A percentile compares a stretch with the other conserved stretches of the same genome.
Conservation (phyloP, 129 eudicot genomes). For the Lonicera japonica region DNA sequence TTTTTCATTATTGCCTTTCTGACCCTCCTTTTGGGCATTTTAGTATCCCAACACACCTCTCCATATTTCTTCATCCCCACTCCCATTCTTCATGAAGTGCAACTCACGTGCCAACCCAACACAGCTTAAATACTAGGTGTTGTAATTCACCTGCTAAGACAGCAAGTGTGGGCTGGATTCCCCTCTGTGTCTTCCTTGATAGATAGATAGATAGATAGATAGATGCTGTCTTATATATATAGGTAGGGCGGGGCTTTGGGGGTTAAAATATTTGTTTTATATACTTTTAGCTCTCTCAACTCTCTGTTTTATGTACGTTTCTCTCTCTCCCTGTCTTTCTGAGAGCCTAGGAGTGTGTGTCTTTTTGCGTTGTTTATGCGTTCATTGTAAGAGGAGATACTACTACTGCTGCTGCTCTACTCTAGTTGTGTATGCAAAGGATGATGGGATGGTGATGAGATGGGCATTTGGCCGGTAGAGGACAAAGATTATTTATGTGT, state of each 20-base stretch:
- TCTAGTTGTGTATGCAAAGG: neutral
- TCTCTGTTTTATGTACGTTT: neutral
- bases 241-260: no score
- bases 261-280: neutral
- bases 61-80: neutral
- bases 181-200: neutral
- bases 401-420: no score
- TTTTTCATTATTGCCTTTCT: constrained; percentile 17
- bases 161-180: neutral
- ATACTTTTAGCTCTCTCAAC: no score
- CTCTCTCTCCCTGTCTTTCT: neutral
- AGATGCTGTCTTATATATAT: neutral
- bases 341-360: constrained; percentile 19
- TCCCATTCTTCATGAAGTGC: constrained; percentile 1
- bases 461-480: neutral
- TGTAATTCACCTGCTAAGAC: no score
- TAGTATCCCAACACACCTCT: constrained; percentile 44
- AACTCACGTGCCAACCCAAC: constrained; percentile 1
- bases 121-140: no score
- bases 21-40: constrained; percentile 44
- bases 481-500: neutral
- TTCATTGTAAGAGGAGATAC: constrained; percentile 1
- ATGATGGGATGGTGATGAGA: constrained; percentile 30
- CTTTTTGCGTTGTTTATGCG: neutral
- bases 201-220: neutral